Evolutionary conservation across 345 rosid species (phyloP).

Genomic region (Corchorus capsularis): DNA sequence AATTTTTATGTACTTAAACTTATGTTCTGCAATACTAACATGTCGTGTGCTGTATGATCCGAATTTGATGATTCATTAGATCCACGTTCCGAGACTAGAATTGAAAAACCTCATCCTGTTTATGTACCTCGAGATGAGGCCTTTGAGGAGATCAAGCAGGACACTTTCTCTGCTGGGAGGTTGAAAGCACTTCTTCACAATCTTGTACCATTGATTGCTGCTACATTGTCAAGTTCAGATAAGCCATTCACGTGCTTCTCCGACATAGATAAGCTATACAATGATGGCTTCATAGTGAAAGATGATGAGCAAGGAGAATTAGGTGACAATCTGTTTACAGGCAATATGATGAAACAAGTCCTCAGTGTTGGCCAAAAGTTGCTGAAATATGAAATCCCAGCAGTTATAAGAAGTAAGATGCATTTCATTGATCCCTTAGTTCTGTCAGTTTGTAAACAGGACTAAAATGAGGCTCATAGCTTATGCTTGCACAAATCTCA

Average conservation of each 20-base stretch:
- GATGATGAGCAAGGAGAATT: constrained; percentile 40
- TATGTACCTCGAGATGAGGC: constrained; percentile 94
- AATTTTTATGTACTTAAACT: neutral
- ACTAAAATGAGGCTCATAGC: neutral
- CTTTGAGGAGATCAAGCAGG: constrained; percentile 91
- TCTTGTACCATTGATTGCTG: constrained; percentile 82
- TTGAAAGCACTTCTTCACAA: constrained; percentile 88
- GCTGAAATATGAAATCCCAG: constrained; percentile 78
- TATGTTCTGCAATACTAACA: neutral
- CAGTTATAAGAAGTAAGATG: constrained; percentile 61
- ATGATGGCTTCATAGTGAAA: constrained; percentile 55
- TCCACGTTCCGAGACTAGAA: constrained; percentile 67
- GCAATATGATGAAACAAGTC: constrained; percentile 47
- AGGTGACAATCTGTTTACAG: constrained; percentile 26
- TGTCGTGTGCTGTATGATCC: neutral
- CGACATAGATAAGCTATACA: constrained; percentile 81
- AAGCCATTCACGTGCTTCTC: constrained; percentile 86
- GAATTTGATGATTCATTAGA: constrained; percentile 39
- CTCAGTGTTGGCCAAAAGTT: constrained; percentile 56
- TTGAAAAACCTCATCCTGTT: constrained; percentile 78
- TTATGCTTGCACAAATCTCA: constrained; percentile 10
- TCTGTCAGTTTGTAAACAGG: neutral
- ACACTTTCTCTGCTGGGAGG: constrained; percentile 81
- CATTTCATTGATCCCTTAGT: neutral
- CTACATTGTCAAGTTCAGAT: constrained; percentile 75